These are phyloP conservation scores for Fusarium pininemorale DNA, from an alignment of 2,329 filamentous ascomycete genomes.

Conservation along the genomic window DNA sequence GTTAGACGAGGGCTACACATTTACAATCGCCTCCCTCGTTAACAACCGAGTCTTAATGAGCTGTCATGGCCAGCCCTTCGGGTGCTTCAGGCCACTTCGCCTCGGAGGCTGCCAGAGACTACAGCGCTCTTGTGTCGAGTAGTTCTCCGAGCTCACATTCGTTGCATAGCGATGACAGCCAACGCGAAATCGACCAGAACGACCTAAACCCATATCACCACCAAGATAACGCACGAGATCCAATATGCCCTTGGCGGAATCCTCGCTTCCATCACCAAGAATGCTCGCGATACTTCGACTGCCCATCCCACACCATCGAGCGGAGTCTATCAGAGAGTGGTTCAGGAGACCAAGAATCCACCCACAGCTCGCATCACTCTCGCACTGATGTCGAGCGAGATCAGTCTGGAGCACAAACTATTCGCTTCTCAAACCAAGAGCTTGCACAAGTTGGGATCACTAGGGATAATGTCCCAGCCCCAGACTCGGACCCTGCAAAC, in stretches of 20 bases:
- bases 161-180: conserved; percentile 48
- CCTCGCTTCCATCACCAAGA: conserved; percentile 53
- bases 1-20: conserved; percentile 17
- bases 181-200: conserved; percentile 7
- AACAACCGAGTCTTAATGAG: conserved; percentile 31
- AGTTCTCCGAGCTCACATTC: conserved; percentile 48
- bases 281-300: conserved; percentile 59
- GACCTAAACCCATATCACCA: not conserved
- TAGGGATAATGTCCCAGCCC: not conserved
- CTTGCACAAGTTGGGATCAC: conserved; percentile 17
- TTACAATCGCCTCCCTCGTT: not conserved
- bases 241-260: conserved; percentile 52
- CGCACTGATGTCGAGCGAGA: conserved; percentile 5
- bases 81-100: conserved; percentile 31
- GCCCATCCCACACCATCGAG: conserved; percentile 56
- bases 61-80: conserved; percentile 41
- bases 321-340: conserved; percentile 45
- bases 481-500: not conserved
- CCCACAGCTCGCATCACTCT: conserved; percentile 8
- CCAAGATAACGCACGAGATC: conserved; percentile 1
- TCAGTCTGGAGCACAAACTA: conserved; percentile 2
- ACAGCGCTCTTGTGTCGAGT: conserved; percentile 19
- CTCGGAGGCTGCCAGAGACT: conserved; percentile 26
- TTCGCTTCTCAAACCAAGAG: conserved; percentile 27
- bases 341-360: conserved; percentile 39